These are phyloP conservation scores for Linanthus parryae DNA, from an alignment of 148 eudicot genomes.

Conservation along the genomic window DNA sequence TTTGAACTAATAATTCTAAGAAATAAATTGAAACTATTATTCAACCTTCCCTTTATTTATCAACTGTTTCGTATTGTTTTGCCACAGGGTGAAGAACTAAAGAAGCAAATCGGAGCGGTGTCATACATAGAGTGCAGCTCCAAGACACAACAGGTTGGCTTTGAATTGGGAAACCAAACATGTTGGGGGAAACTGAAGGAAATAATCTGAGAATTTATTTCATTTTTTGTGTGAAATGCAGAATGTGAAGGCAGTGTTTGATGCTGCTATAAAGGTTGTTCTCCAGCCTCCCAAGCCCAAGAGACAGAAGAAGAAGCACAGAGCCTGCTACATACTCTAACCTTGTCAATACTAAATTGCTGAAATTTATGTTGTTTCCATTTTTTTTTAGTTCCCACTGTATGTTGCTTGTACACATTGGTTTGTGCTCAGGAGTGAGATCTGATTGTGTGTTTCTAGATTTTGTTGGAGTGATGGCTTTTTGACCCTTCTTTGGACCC, in stretches of 20 bases:
- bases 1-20: no score
- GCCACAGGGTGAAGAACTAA: slow-evolving; percentile 37
- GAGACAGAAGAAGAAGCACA: slow-evolving; percentile 19
- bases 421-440: no score
- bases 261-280: slow-evolving; percentile 40
- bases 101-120: slow-evolving; percentile 46
- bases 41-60: no score
- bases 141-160: slow-evolving; percentile 36
- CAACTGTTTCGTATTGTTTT: neutral
- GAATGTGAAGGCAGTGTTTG: slow-evolving; percentile 44
- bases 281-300: slow-evolving; percentile 33
- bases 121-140: slow-evolving; percentile 44
- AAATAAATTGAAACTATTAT: no score
- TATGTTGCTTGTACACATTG: neutral
- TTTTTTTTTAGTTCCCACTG: neutral
- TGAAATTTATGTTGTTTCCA: neutral
- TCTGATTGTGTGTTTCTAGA: no score
- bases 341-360: neutral
- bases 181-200: no score
- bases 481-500: no score
- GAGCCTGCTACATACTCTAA: slow-evolving; percentile 24
- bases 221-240: slow-evolving; percentile 9
- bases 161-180: no score
- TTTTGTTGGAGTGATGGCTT: no score
- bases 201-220: neutral